phyloP scores from a whole-genome alignment of 108 stramenopile species.

The Nitzschia palea region DNA sequence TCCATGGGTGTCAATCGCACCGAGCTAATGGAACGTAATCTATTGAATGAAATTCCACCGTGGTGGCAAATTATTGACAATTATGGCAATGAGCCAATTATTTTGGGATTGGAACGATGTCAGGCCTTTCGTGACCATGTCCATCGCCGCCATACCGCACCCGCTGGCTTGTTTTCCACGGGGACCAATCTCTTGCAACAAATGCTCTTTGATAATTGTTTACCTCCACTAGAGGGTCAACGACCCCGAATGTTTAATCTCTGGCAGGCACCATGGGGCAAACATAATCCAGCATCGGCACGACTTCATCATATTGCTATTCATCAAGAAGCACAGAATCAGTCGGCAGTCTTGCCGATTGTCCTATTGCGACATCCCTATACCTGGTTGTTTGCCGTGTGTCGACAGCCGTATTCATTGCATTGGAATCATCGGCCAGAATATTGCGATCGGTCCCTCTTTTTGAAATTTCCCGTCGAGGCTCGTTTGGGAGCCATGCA shows the following conservation, averaged over 20 bases:
- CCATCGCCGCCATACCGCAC: constrained; percentile 19
- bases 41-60: constrained; percentile 18
- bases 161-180: constrained; percentile 82
- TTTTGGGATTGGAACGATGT: constrained; percentile 29
- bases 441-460: constrained; percentile 10
- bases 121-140: constrained; percentile 11
- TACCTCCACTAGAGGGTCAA: constrained; percentile 18
- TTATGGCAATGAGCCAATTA: constrained; percentile 29
- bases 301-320: constrained; percentile 32
- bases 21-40: not conserved
- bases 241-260: not conserved
- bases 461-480: constrained; percentile 2
- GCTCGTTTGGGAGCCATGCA: constrained; percentile 1
- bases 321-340: constrained; percentile 27
- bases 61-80: constrained; percentile 26
- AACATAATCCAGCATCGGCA: constrained; percentile 69
- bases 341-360: constrained; percentile 53
- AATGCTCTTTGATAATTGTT: constrained; percentile 64
- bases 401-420: constrained; percentile 55
- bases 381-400: constrained; percentile 78
- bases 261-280: constrained; percentile 46
- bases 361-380: constrained; percentile 76
- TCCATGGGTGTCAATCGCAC: constrained; percentile 14
- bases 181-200: constrained; percentile 82
- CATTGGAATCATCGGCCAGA: constrained; percentile 17